Base-by-base conservation (phyloP, 148 eudicot species). In the Rhododendron mucronatum region DNA sequence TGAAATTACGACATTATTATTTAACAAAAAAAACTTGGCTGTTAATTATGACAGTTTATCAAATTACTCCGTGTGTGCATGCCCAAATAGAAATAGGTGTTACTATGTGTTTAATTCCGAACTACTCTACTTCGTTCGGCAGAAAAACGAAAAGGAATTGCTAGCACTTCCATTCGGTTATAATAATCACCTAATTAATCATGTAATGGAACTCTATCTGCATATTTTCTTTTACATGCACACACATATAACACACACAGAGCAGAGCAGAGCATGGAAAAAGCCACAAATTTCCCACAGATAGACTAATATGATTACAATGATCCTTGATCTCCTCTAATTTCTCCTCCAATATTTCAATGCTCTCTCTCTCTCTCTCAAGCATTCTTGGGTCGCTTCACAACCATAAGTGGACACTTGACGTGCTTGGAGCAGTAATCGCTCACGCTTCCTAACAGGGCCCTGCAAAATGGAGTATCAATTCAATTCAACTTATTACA, bases 401-500 rank as follows among this genome's bases (percentile, higher is more conserved):
- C 97, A 50, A 95, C 95, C 81, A 95, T 91, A 79, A 93, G 86
- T 0, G 98, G 97, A 59, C 97, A 95, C 88, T 91, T 92, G 2
- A 92, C 98, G 41, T 86, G 86, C 85, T 94, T 95, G 41, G 94
- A 91, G 85, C 98, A 95, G 59, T 94, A 89, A 59, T 92, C 90
- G 79, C 98, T 95, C 14, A 95, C 97, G 65, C 98, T 71, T 33
- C 76, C 76, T 33, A 71, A 33, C 20, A 71, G 76, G 14, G 76
- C 76, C 76, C 76, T 71, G 76, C 41, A 71, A 67, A 67, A 67
- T 67, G 15, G 74, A 3, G 57, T 14, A 3, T 53, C 57, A 53
- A 3, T 61, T 21, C 28, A 13, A 65, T 65, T 23, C 73, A 65
- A 65, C 76, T 71, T 30, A 12, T 15, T 33, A 67, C 15, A 67